Evolutionary conservation across 2,329 filamentous ascomycete species (phyloP), one percentile per base, ranked within the genome.

Genomic region (Fusarium tuaranense): DNA sequence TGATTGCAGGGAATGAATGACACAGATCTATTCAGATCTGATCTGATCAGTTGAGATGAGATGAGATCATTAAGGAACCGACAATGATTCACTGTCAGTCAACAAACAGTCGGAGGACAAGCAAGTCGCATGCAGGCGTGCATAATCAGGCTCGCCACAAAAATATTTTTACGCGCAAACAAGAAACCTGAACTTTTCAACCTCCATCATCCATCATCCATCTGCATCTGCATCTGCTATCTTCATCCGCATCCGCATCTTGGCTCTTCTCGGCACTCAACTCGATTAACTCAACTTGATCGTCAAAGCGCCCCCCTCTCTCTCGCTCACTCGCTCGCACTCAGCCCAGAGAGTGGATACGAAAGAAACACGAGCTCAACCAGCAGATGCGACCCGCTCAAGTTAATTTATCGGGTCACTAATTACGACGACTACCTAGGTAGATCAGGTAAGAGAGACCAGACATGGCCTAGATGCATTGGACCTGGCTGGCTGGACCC

Each of bases 391-490:
- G 60, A 65, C 61, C 72, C 71, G 53, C 71, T 57, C 55, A 55
- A 74, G 71, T 59, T 65, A 72, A 61, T 69, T 74, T 63, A 74
- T 69, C 57, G 61, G 71, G 68, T 38, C 70, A 46, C 38, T 32
- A 25, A 46, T 30, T 20, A 25, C 22, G 18, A 41, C 53, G n/a
- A 70, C 9, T 48, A 10, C 30, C 30, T 32, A 32, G 3, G 30
- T 32, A 27, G 41, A 70, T 38, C 27, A 60, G 62, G 46, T 53
- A n/a, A 65, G 61, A 64, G 62, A 72, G 39, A 51, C 30, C 32
- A 14, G 39, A 58, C 44, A 69, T 57, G 53, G 63, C 67, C 63
- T 68, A 27, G 30, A 53, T 48, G 44, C 12, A 44, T 34, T 67
- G 65, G 68, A 55, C 67, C 63, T 65, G 30, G 53, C 55, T 63